Conservation (phyloP, 495 filamentous ascomycete species). For the Bombardia bombarda region DNA sequence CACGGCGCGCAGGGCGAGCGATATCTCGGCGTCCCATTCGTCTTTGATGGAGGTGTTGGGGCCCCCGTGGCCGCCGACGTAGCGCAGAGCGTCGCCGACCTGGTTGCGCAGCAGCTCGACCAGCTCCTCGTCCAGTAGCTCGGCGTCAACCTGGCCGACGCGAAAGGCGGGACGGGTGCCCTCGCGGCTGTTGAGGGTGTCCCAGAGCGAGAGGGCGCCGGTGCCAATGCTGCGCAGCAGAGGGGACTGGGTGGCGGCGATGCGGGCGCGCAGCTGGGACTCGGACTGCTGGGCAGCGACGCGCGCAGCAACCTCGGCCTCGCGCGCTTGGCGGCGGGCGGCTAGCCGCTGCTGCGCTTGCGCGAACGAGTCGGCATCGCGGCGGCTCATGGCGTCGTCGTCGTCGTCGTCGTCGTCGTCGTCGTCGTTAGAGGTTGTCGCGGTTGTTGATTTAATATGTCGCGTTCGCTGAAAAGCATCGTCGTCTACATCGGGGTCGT, state of each 20-base stretch:
- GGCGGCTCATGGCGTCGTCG: conserved; percentile 42
- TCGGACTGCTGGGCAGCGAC: conserved; percentile 48
- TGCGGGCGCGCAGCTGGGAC: conserved; percentile 47
- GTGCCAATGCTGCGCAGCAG: conserved; percentile 47
- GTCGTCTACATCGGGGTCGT: too few relatives aligned
- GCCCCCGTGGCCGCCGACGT: conserved; percentile 54
- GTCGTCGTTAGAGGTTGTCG: background rate
- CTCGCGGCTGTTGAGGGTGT: conserved; percentile 62
- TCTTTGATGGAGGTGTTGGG: conserved; percentile 39
- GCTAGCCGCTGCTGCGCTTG: conserved; percentile 76
- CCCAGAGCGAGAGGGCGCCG: conserved; percentile 56
- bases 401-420: background rate
- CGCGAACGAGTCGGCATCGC: conserved; percentile 64
- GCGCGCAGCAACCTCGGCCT: conserved; percentile 50
- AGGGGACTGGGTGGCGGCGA: conserved; percentile 57
- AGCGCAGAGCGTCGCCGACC: conserved; percentile 82
- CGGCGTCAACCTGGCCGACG: conserved; percentile 94
- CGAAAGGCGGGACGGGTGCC: conserved; percentile 80
- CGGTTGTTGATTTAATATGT: background rate
- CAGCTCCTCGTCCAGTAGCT: conserved; percentile 90
- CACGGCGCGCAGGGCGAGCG: conserved; percentile 63
- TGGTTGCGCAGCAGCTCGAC: conserved; percentile 78
- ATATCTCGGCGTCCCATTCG: conserved; percentile 82
- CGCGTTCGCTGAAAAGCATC: too few relatives aligned
- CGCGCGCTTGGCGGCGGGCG: conserved; percentile 67